Base-by-base conservation (phyloP, 2,329 filamentous ascomycete species). In the Scedosporium aurantiacum region DNA sequence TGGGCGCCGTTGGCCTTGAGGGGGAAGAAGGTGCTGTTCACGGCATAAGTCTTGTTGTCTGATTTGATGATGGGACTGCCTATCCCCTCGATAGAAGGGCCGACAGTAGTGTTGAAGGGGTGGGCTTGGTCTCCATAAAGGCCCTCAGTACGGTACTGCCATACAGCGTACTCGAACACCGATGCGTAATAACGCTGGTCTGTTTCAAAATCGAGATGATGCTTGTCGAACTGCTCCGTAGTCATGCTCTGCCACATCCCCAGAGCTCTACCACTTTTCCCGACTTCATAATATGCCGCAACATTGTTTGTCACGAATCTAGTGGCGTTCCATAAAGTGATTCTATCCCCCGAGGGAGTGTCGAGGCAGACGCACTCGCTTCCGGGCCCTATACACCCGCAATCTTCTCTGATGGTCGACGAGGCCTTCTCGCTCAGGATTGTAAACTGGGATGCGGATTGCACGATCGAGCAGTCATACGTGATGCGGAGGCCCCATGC, bases 391-490 rank as follows among this genome's bases (percentile, higher is more conserved):
- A 3, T 4, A 37, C n/a, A 57, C 28, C 14, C 1, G 28, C 25
- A 27, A 2, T 4, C 52, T 28, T n/a, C 21, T 8, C 1, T 25
- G 40, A 47, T 16, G 14, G 2, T 6, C 12, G 57, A 54, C 12
- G 2, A 37, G 5, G 59, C 41, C 47, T 62, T 61, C 32, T 63
- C 25, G 41, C 56, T 64, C 2, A 65, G 56, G 47, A 64, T 40
- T 5, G 56, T 63, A 14, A 65, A 64, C 12, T 64, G 41, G 25
- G 63, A 65, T 2, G 56, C 57, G 2, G 60, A 25, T 0, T 59
- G 1, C 2, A 64, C 59, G 1, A 63, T 56, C 10, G 64, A 64
- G 32, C 64, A 65, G 45, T 64, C 50, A 54, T 64, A 65, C 7
- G n/a, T 37, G 5, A 61, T 32, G 14, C 61, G 63, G 10, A 65